A percentile compares a stretch with the other conserved stretches of the same genome.
phyloP scores from a whole-genome alignment of 2,329 filamentous ascomycete species.

The Ceratocystis variospora region DNA sequence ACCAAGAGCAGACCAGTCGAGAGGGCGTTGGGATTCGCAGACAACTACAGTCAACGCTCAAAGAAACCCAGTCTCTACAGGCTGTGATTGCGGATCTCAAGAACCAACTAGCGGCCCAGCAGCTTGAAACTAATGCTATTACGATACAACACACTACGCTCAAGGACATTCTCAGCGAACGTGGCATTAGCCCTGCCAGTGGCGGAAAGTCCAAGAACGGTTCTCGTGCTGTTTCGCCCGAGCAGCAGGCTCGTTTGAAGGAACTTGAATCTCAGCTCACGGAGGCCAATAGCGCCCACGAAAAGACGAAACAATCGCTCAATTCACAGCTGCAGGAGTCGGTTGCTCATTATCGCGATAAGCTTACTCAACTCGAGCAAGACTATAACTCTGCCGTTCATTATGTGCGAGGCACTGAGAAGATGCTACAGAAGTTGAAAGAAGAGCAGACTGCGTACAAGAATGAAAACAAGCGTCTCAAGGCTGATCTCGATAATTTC shows the following conservation, averaged over 20 bases:
- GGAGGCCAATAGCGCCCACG: conserved; percentile 61
- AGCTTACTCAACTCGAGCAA: conserved; percentile 83
- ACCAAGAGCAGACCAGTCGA: conserved; percentile 91
- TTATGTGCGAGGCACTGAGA: conserved; percentile 96
- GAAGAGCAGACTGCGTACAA: conserved; percentile 92
- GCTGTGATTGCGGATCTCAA: conserved; percentile 70
- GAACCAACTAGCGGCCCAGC: conserved; percentile 68
- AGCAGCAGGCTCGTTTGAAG: conserved; percentile 59
- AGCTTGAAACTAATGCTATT: conserved; percentile 87
- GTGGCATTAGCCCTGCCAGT: conserved; percentile 67
- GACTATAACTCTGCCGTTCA: conserved; percentile 97
- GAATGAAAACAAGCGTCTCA: conserved; percentile 66
- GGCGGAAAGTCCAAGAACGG: conserved; percentile 55
- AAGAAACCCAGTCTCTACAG: conserved; percentile 70
- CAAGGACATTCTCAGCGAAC: conserved; percentile 81
- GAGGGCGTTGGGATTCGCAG: conserved; percentile 82
- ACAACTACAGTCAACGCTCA: conserved; percentile 72
- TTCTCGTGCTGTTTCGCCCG: conserved; percentile 58
- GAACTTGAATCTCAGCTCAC: conserved; percentile 84
- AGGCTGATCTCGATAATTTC: conserved; percentile 61
- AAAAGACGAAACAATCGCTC: conserved; percentile 67
- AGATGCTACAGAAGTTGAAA: conserved; percentile 98
- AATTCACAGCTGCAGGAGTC: conserved; percentile 72
- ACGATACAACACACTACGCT: conserved; percentile 83
- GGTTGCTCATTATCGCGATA: conserved; percentile 82